Base-by-base conservation (phyloP, 768 basidiomycete species). In the Serendipita sp. region DNA sequence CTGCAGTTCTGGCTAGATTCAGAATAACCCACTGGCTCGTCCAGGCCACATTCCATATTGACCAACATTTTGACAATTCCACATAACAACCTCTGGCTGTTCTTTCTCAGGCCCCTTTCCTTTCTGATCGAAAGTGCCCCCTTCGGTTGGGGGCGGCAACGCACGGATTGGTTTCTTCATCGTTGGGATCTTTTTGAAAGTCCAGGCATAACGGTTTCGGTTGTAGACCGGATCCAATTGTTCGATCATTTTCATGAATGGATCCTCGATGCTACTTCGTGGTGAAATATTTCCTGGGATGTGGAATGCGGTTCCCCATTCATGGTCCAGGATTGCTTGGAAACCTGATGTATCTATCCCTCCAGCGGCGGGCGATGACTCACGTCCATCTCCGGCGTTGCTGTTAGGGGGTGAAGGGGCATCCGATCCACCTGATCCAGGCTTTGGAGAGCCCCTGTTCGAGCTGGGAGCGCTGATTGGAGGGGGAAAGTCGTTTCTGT, bases 21-120 rank as follows among this genome's bases (percentile, higher is more conserved):
- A 41, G n/a, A 8, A 36, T 10, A 11, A 60, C 56, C 8, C 35
- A 60, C 56, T 60, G 16, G 56, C 10, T n/a, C 56, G 56, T 34
- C 56, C 56, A 30, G 56, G 56, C 56, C 56, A 60, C 56, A 60
- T 60, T 10, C 56, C 56, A 32, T 60, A 60, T n/a, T 60, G 56
- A 34, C 56, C 56, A 18, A 60, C 56, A 36, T 60, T 60, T 35
- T 60, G 56, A 38, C 56, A 60, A 32, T 60, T 60, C 56, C 56
- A 60, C 56, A 60, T 60, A 10, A 60, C 34, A 10, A 60, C 18
- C 56, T 60, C 56, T 4, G 56, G 56, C n/a, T 60, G 56, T 38
- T 60, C 56, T 35, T 60, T 60, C 34, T 60, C 56, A 10, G 30
- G 10, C 32, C 16, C 28, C 32, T 38, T 32, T 3, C 35, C 56